Base-by-base conservation (phyloP, 176 grass and related monocot species). In the Oryza brachyantha region DNA sequence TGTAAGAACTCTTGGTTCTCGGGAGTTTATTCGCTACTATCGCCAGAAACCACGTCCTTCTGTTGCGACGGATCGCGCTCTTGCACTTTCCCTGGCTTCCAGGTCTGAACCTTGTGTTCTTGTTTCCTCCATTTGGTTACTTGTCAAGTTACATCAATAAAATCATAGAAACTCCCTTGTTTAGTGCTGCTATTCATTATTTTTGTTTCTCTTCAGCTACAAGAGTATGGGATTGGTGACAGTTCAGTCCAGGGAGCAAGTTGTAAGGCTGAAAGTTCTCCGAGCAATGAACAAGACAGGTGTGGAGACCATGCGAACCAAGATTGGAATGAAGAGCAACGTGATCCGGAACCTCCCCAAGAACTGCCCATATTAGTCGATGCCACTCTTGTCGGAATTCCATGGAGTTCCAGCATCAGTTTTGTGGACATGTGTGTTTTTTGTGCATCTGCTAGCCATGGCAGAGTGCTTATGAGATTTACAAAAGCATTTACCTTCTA, bases 261-360 rank as follows among this genome's bases (percentile, higher is more conserved):
- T 95, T 75, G 88, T 93, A 22, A 91, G 92, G 84, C 68, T 99
- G 86, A 99, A 95, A 66, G 90, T 99, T 75, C 77, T 95, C 22
- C 85, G 80, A 29, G 84, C 87, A 67, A 93, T 99, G 87, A 99
- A 83, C 78, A 91, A 1, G 71, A 66, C 59, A 2, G 92, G 96
- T 11, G 87, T 99, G 3, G 90, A 99, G 48, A 73, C 34, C 0
- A 99, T 95, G 96, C 79, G 96, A 12, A 84, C 75, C 24, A 99
- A 93, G 83, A 95, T 95, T 1, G 90, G 90, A 8, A 99, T 93
- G 88, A 99, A 89, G 85, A 95, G 86, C 65, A 99, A 99, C 60
- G 86, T 99, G 61, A 95, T 95, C 70, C 72, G 92, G 19, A 95
- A 99, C 55, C 96, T 99, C n/a, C 96, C 96, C 3, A 99, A 89